These are phyloP conservation scores for Mycena floridula DNA, from an alignment of 768 basidiomycete genomes.

Conservation along the genomic window DNA sequence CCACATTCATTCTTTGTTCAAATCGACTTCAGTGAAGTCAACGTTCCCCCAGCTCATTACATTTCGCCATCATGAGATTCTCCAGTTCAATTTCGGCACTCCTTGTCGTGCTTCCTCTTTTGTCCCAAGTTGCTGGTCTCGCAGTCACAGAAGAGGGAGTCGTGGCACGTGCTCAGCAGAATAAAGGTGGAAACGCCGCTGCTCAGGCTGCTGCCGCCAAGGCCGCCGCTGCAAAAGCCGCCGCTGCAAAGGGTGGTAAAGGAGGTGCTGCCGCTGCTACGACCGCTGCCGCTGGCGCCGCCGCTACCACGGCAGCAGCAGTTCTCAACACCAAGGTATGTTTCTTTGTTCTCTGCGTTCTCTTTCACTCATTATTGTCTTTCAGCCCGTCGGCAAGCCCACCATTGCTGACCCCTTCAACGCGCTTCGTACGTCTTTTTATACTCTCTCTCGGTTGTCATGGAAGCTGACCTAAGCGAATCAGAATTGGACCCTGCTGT, in stretches of 20 bases:
- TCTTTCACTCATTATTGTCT: background rate
- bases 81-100: background rate
- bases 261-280: background rate
- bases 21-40: background rate
- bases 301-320: background rate
- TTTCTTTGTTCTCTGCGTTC: background rate
- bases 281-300: background rate
- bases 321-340: background rate
- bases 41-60: background rate
- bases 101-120: background rate
- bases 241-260: background rate
- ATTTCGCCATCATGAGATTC: background rate
- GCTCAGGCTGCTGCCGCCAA: background rate
- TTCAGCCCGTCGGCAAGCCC: background rate
- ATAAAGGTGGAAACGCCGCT: background rate
- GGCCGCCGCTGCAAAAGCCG: background rate
- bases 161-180: background rate
- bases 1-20: background rate
- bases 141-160: background rate
- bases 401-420: constrained; percentile 7
- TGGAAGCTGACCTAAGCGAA: background rate
- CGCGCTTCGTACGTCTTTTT: background rate
- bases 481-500: constrained; percentile 21
- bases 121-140: background rate
- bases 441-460: background rate